Evolutionary conservation across 495 filamentous ascomycete genomes (phyloP).

Genomic region (Xylaria intraflava): DNA sequence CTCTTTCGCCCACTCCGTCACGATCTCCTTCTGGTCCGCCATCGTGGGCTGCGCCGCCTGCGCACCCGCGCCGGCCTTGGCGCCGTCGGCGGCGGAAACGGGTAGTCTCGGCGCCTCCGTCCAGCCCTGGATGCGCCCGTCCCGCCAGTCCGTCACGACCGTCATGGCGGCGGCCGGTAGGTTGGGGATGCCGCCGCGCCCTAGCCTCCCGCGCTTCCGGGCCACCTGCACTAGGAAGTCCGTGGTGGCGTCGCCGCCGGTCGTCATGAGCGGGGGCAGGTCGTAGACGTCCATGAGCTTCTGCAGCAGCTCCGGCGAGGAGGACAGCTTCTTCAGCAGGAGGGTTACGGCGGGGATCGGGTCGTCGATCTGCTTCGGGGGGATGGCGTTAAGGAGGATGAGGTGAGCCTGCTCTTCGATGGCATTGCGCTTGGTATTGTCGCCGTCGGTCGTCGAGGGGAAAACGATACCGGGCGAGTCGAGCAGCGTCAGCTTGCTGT

Average conservation of each 20-base stretch:
- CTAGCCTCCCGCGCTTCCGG: slow-evolving; percentile 80
- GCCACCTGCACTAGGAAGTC: slow-evolving; percentile 94
- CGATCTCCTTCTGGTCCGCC: slow-evolving; percentile 76
- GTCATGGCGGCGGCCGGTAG: slow-evolving; percentile 79
- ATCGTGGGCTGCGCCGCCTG: slow-evolving; percentile 18
- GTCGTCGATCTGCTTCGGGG: slow-evolving; percentile 89
- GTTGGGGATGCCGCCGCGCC: slow-evolving; percentile 87
- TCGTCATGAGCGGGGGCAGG: slow-evolving; percentile 66
- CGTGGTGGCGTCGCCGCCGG: slow-evolving; percentile 66
- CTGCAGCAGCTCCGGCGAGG: slow-evolving; percentile 60
- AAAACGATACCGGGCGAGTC: slow-evolving; percentile 97
- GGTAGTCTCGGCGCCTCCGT: slow-evolving; percentile 61
- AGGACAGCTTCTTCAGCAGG: slow-evolving; percentile 68
- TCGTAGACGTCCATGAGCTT: slow-evolving; percentile 78
- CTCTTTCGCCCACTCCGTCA: slow-evolving; percentile 89
- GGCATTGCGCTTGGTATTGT: slow-evolving; percentile 45
- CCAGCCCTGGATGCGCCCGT: slow-evolving; percentile 94
- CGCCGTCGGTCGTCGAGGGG: slow-evolving; percentile 45
- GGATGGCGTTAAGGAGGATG: slow-evolving; percentile 82
- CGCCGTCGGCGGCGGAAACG: slow-evolving; percentile 39
- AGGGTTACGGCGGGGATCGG: slow-evolving; percentile 78
- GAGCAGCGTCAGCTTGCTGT: slow-evolving; percentile 88
- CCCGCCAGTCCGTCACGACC: slow-evolving; percentile 91
- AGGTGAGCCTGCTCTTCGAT: slow-evolving; percentile 76
- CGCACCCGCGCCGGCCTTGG: slow-evolving; percentile 28